Evolutionary conservation across 2,329 filamentous ascomycete genomes (phyloP), one percentile per base, ranked within the genome.

Genomic region (Dryadomyces quercus-mongolicae): DNA sequence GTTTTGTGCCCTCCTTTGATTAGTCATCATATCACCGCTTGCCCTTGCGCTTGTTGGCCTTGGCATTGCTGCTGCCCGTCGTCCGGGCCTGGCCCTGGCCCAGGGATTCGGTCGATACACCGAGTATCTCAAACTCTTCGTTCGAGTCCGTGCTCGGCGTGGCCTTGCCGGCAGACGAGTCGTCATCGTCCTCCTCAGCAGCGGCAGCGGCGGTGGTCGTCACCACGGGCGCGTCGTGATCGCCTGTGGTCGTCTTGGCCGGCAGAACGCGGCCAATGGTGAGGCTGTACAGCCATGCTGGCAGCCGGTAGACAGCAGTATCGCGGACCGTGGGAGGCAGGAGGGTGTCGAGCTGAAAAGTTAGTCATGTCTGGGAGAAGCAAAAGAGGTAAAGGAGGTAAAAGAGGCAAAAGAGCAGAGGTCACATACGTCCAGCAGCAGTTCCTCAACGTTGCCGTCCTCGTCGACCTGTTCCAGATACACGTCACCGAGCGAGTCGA

Each of bases 381-480:
- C 12, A n/a, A 10, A 5, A 40, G 36, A 25, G n/a, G 38, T n/a
- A 42, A 40, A 2, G n/a, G 1, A 31, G 21, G 13, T 9, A n/a
- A 10, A 5, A 40, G 36, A 25, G n/a, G 38, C n/a, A 42, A 40
- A 2, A n/a, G 18, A 22, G 2, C 2, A 3, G 16, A 49, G 15
- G 15, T 10, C 52, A 79, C 86, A 76, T 71, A 96, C 83, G 67
- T 98, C 92, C 57, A 98, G 82, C 59, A 96, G 73, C 65, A 85
- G 95, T 66, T 96, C 88, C 61, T 86, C 80, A 36, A 82, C 78
- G 54, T 87, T 82, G 53, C 93, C 93, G 22, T 96, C 88, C 61
- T 91, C 90, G 52, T 89, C 88, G 62, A 88, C 80, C 65, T 95
- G 88, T 69, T 97, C 91, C n/a, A 98, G 75, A 65, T 88, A 98